A percentile compares a stretch with the other conserved stretches of the same genome.
phyloP scores from a whole-genome alignment of 2,329 filamentous ascomycete species.

The Ceratocystis albifundus region DNA sequence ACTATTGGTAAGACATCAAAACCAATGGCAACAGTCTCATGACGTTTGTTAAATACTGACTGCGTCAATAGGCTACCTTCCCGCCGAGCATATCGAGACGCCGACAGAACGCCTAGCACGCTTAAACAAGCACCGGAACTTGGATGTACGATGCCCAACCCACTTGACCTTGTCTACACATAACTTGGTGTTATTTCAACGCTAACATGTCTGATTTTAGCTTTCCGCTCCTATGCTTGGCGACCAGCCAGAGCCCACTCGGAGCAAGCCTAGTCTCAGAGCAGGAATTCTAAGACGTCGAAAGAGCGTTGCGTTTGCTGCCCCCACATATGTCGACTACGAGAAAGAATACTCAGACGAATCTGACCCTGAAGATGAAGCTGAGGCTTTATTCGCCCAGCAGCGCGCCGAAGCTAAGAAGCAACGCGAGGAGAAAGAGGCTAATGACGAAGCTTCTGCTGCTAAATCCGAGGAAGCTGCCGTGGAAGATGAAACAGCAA shows the following conservation, averaged over 20 bases:
- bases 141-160: constrained; percentile 57
- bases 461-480: constrained; percentile 25
- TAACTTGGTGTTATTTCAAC: neutral
- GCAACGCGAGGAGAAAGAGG: constrained; percentile 26
- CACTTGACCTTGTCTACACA: neutral
- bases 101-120: constrained; percentile 87
- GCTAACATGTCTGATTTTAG: constrained; percentile 29
- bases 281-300: constrained; percentile 72
- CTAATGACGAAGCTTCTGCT: constrained; percentile 21
- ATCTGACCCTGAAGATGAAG: constrained; percentile 55
- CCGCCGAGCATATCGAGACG: constrained; percentile 96
- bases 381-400: constrained; percentile 29
- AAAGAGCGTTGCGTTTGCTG: constrained; percentile 77
- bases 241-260: constrained; percentile 56
- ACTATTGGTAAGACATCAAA: constrained; percentile 55
- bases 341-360: constrained; percentile 69
- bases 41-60: constrained; percentile 25
- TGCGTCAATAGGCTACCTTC: constrained; percentile 62
- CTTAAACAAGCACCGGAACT: constrained; percentile 94
- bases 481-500: constrained; percentile 41
- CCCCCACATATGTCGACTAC: constrained; percentile 78
- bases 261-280: constrained; percentile 41
- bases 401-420: constrained; percentile 30
- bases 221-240: constrained; percentile 52
- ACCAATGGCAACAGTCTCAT: too few species aligned